Conservation (phyloP, 169 alveolate species). For the Theileria parva region DNA sequence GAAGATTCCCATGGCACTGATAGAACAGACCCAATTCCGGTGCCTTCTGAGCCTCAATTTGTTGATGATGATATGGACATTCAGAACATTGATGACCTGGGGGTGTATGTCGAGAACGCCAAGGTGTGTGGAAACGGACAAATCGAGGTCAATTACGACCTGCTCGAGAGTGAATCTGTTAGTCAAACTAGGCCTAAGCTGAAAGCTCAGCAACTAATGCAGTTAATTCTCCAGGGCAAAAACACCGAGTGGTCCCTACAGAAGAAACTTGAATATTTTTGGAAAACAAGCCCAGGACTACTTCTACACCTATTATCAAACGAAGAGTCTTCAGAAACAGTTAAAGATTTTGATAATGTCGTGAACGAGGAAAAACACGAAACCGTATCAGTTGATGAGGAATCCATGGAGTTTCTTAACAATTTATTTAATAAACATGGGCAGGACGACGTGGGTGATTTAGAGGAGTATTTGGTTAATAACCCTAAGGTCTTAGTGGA, state of each 20-base stretch:
- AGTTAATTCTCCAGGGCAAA: constrained; percentile 60
- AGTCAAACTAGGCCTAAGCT: constrained; percentile 56
- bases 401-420: constrained; percentile 13
- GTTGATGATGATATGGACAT: constrained; percentile 44
- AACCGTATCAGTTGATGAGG: constrained; percentile 20
- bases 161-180: constrained; percentile 13
- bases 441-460: not conserved
- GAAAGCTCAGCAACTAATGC: constrained; percentile 61
- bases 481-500: constrained; percentile 33
- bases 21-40: constrained; percentile 1
- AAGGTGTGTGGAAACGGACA: constrained; percentile 60
- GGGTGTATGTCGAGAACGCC: constrained; percentile 59
- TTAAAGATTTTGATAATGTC: not conserved
- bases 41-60: constrained; percentile 45
- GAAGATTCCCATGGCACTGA: constrained; percentile 3
- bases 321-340: not conserved
- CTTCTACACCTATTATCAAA: constrained; percentile 29
- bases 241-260: constrained; percentile 45
- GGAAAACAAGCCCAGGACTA: constrained; percentile 51
- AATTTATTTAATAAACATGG: not conserved
- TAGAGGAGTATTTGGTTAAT: constrained; percentile 26
- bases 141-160: constrained; percentile 60
- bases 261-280: constrained; percentile 55
- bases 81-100: constrained; percentile 40
- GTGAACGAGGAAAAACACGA: constrained; percentile 22